Conservation (phyloP, 306 rosid species). For the Quercus dentata region DNA sequence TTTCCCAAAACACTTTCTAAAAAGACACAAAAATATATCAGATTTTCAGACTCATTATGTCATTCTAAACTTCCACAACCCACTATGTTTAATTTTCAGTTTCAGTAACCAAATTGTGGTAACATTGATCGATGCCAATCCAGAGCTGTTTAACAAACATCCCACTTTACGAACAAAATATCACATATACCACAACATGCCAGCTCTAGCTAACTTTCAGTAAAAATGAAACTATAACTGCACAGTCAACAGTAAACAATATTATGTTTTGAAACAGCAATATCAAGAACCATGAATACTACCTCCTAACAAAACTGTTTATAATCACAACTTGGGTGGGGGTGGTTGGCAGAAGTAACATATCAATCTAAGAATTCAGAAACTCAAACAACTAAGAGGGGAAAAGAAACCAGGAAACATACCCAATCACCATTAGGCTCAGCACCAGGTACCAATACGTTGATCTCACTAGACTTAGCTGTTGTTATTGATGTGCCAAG, state of each 20-base stretch:
- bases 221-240: no score
- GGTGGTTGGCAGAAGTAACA: no score
- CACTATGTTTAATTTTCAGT: neutral
- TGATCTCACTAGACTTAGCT: slow-evolving; percentile 96
- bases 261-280: neutral
- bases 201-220: neutral
- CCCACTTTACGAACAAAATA: no score
- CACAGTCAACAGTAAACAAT: neutral
- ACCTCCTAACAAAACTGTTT: neutral
- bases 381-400: neutral
- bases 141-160: neutral
- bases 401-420: neutral
- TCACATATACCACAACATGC: no score
- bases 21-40: neutral
- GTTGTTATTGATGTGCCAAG: slow-evolving; percentile 75
- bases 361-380: no score
- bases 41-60: neutral
- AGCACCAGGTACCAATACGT: slow-evolving; percentile 79
- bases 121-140: neutral
- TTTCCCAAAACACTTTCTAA: neutral
- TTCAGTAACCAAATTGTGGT: neutral
- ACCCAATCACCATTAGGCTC: slow-evolving; percentile 38
- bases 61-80: neutral
- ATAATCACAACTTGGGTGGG: no score
- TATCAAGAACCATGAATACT: neutral